Percentiles rank a stretch among this genome's conserved stretches.
These are phyloP conservation scores for Pugionium cornutum DNA, from an alignment of 345 rosid species.

Conservation along the genomic window DNA sequence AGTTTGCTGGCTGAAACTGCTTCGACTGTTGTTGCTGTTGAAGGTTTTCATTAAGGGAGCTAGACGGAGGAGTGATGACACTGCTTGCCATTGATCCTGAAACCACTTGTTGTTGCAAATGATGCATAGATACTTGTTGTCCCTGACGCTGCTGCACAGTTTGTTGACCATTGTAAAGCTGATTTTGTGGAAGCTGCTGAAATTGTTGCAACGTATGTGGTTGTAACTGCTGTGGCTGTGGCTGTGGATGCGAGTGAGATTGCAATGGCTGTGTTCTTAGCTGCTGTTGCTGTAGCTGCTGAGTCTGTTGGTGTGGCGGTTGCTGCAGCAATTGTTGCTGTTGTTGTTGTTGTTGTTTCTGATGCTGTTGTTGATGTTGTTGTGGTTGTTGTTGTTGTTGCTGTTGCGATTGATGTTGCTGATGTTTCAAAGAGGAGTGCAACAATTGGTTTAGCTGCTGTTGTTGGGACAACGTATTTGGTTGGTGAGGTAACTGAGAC, in stretches of 20 bases:
- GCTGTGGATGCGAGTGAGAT: slow-evolving; percentile 44
- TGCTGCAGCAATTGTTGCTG: slow-evolving; percentile 34
- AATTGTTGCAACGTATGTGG: slow-evolving; percentile 37
- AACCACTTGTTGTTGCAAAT: slow-evolving; percentile 40
- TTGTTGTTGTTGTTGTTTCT: neutral
- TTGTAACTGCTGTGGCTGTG: slow-evolving; percentile 40
- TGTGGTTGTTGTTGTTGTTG: slow-evolving; percentile 37
- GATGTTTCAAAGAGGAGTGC: slow-evolving; percentile 40
- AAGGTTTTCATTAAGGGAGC: slow-evolving; percentile 30
- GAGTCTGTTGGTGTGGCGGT: slow-evolving; percentile 34
- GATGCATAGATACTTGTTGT: slow-evolving; percentile 37
- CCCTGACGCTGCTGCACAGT: slow-evolving; percentile 31
- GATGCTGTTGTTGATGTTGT: slow-evolving; percentile 34
- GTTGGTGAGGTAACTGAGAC: slow-evolving; percentile 45
- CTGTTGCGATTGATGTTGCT: slow-evolving; percentile 36
- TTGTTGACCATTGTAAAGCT: slow-evolving; percentile 38
- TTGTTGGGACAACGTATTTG: slow-evolving; percentile 44
- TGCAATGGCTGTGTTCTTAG: slow-evolving; percentile 41
- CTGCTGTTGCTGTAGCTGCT: slow-evolving; percentile 45
- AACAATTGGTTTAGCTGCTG: slow-evolving; percentile 46
- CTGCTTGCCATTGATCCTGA: slow-evolving; percentile 38
- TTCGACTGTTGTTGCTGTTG: slow-evolving; percentile 41
- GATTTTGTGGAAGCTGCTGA: slow-evolving; percentile 52
- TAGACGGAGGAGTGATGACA: slow-evolving; percentile 30
- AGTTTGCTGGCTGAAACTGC: slow-evolving; percentile 33